These are phyloP conservation scores for Hypoxylon lienhwacheense DNA, from an alignment of 495 filamentous ascomycete species.

Conservation along the genomic window DNA sequence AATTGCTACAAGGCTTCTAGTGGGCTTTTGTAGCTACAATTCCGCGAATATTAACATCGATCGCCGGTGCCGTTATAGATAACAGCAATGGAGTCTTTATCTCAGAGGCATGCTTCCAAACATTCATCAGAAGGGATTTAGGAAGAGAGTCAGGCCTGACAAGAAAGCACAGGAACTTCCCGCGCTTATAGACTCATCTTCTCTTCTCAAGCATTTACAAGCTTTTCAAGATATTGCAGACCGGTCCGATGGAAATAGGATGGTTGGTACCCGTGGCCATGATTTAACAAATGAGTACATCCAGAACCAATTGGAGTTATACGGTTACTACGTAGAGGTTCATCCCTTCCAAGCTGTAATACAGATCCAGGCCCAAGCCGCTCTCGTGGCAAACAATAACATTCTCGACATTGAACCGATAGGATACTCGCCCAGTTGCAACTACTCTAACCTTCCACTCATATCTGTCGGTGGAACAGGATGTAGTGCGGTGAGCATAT, in stretches of 20 bases:
- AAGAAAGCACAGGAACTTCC: constrained; percentile 11
- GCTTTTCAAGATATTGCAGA: constrained; percentile 8
- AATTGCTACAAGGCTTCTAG: neutral
- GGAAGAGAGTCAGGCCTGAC: constrained; percentile 1
- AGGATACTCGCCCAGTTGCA: constrained; percentile 16
- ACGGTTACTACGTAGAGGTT: constrained; percentile 26
- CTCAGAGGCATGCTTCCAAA: constrained; percentile 12
- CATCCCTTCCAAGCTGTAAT: constrained; percentile 13
- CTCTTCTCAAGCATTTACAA: constrained; percentile 12
- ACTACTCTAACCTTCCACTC: constrained; percentile 1
- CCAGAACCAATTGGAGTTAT: constrained; percentile 4
- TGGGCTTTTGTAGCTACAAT: neutral
- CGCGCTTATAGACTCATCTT: constrained; percentile 5
- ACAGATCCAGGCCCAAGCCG: constrained; percentile 1
- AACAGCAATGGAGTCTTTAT: constrained; percentile 11
- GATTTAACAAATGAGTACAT: constrained; percentile 17
- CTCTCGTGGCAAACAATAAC: neutral
- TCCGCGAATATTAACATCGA: neutral
- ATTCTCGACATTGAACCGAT: constrained; percentile 9
- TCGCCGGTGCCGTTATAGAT: constrained; percentile 2
- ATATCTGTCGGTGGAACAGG: constrained; percentile 2
- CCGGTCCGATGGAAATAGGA: constrained; percentile 5
- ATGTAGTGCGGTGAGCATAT: constrained; percentile 9
- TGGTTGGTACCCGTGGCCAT: constrained; percentile 21
- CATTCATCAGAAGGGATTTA: neutral